Conservation (phyloP, 306 rosid species). For the Gillenia trifoliata region DNA sequence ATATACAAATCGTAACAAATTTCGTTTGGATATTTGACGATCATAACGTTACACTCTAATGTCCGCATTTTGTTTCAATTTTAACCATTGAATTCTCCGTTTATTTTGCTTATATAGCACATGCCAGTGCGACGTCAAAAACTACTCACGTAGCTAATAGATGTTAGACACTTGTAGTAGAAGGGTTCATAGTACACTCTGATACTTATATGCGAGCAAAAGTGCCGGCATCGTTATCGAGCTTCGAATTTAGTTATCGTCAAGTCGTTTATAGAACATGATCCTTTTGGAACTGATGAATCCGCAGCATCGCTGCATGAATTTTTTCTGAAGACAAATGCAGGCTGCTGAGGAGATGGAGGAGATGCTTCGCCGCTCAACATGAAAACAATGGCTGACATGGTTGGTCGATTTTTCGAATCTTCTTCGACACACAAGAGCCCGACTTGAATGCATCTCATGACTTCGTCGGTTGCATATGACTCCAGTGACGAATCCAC, state of each 20-base stretch:
- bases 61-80: too few species aligned
- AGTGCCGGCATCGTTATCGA: not conserved
- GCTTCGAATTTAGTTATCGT: conserved; percentile 8
- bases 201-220: not conserved
- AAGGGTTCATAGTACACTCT: too few species aligned
- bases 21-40: too few species aligned
- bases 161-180: too few species aligned
- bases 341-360: conserved; percentile 11
- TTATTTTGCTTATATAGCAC: too few species aligned
- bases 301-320: not conserved
- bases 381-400: conserved; percentile 56
- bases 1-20: too few species aligned
- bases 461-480: conserved; percentile 18
- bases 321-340: not conserved
- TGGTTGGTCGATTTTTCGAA: conserved; percentile 45
- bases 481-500: conserved; percentile 37
- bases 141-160: too few species aligned
- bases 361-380: conserved; percentile 24
- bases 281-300: not conserved
- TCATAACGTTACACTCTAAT: too few species aligned
- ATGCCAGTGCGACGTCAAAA: too few species aligned
- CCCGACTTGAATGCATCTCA: conserved; percentile 61
- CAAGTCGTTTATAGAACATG: not conserved
- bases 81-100: too few species aligned
- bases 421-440: conserved; percentile 59